Base-by-base conservation (phyloP, 495 filamentous ascomycete species). In the Penicillium crystallinum region DNA sequence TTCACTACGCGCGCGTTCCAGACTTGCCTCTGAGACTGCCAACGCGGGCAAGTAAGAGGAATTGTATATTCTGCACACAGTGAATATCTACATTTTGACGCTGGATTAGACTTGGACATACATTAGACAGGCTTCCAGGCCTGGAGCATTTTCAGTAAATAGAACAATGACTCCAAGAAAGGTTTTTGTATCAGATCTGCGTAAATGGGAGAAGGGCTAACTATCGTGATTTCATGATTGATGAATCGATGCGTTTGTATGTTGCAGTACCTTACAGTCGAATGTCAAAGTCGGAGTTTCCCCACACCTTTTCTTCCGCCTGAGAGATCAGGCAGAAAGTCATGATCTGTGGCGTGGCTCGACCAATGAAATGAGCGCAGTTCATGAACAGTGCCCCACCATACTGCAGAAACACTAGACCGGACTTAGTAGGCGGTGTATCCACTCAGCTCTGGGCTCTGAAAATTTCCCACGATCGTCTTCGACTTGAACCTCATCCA, bases 1-100 rank as follows among this genome's bases (percentile, higher is more conserved):
- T 17, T 49, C 54, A 27, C 60, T 80, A 23, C 58, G 77, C 11
- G 58, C 60, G 14, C 63, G 70, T 6, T 70, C 67, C 0, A 65
- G 57, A 59, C 54, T 70, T 34, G 67, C 64, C 7, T 68, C 56
- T 44, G 52, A 48, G 8, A 56, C 45, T 37, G 52, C 56, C 23
- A 58, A 36, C 19, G 37, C 12, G 2, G 14, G 23, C 3, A 21
- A 50, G 4, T 50, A 41, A 50, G 23, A 11, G 7, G 11, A 9
- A 2, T 6, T 22, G 27, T 5, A 14, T 33, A 21, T 49, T 9
- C 11, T 33, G 17, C 11, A 6, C 23, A 27, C 7, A 3, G 23
- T 27, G 23, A n/a, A n/a, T n/a, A n/a, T n/a, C n/a, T n/a, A n/a
- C n/a, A n/a, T n/a, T n/a, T n/a, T n/a, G n/a, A n/a, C n/a, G n/a